phyloP scores from a whole-genome alignment of 2,329 filamentous ascomycete species.

The Fusarium succisae region DNA sequence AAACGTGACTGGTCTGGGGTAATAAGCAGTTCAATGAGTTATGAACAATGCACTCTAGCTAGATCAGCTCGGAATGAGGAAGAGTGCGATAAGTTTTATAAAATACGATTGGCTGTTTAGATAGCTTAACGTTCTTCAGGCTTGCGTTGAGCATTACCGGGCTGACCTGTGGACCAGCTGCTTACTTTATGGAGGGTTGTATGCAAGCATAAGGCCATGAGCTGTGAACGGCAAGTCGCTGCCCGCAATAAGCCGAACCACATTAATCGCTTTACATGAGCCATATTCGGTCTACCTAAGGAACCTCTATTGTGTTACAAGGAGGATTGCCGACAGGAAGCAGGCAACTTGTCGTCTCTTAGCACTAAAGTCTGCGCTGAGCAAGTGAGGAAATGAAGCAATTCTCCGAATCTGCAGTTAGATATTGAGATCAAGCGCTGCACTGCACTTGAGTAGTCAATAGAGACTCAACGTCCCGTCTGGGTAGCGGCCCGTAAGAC shows the following conservation, averaged over 20 bases:
- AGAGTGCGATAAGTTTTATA: no score
- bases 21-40: no score
- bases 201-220: background rate
- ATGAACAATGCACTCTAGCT: no score
- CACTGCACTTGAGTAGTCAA: background rate
- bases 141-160: no score
- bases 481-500: background rate
- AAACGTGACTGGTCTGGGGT: background rate
- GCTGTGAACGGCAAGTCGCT: background rate
- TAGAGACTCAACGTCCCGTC: background rate
- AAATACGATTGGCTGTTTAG: no score
- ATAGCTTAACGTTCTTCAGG: no score
- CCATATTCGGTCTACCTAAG: background rate
- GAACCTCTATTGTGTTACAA: background rate
- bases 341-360: background rate
- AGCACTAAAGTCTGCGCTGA: background rate
- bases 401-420: background rate
- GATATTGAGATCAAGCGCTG: background rate
- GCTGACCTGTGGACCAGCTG: no score
- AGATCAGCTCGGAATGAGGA: no score
- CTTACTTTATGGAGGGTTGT: background rate
- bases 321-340: background rate
- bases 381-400: background rate
- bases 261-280: background rate
- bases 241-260: no score